Base-by-base conservation (phyloP, 805 yeast species). In the Saturnispora hagleri region DNA sequence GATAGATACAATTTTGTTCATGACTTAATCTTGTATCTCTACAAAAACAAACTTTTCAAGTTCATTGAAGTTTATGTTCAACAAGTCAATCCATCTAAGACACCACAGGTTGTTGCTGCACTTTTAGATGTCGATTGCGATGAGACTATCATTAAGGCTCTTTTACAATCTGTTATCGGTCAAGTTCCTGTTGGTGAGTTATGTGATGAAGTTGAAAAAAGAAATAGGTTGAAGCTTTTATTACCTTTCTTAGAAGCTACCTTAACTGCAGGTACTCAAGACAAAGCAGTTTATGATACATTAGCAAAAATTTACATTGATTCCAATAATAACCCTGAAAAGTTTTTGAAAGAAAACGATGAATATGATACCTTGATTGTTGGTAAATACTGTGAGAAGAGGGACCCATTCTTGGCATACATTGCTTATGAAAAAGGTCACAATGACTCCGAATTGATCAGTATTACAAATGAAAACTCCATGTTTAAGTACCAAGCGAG, bases 401-500 rank as follows among this genome's bases (percentile, higher is more conserved):
- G 99, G 71, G 99, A 93, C 65, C 99, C 99, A 56, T 93, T 89
- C 72, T 76, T 93, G 67, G 99, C 99, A 28, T 93, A 89, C 70
- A 93, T 93, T 71, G 95, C 97, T 49, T 93, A 93, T 70, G 95
- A 95, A 55, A 91, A 90, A 72, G 99, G 99, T 65, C 74, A 77
- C 50, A 90, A 91, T 62, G 97, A 93, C 67, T 84, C 76, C 53
- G 99, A 93, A 68, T 79, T 93, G 63, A 80, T 93, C 62, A 76
- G 80, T 64, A 89, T 93, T 69, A 93, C 99, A 59, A 93, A 93
- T 69, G 98, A 93, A 64, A 93, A 93, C 69, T 80, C 93, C 61
- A 93, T 93, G 99, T 93, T 86, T 79, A 93, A 93, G 70, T 91
- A 93, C 71, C 99, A 93, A 75, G 98, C 98, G n/a, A 84, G 98